Conservation (phyloP, 768 basidiomycete species). For the Leccinum aurantiacum region DNA sequence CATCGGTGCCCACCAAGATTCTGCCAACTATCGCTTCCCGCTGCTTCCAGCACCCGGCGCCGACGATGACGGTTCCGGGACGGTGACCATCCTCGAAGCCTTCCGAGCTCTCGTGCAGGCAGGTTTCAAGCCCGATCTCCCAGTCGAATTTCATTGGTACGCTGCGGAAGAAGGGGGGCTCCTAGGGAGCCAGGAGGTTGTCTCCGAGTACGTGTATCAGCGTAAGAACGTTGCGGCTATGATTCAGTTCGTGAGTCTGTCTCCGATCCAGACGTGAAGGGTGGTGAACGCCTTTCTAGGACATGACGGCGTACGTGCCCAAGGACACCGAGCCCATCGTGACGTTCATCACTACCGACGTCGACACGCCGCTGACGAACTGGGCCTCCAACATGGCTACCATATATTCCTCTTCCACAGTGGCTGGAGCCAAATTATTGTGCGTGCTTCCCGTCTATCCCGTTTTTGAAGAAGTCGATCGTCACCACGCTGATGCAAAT, state of each 20-base stretch:
- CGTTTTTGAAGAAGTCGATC: background rate
- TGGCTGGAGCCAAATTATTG: conserved; percentile 29
- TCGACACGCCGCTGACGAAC: conserved; percentile 47
- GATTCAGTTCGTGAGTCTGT: conserved; percentile 46
- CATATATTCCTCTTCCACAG: conserved; percentile 28
- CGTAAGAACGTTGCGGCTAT: conserved; percentile 50
- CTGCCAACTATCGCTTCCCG: conserved; percentile 40
- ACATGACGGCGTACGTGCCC: conserved; percentile 39
- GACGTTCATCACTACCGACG: conserved; percentile 34
- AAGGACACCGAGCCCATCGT: conserved; percentile 10
- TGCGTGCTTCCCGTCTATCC: conserved; percentile 16
- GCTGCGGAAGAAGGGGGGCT: conserved; percentile 58
- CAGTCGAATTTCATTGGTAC: conserved; percentile 85
- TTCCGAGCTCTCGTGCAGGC: conserved; percentile 70
- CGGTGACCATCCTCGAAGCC: conserved; percentile 75
- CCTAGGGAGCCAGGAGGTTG: conserved; percentile 46
- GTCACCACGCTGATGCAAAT: background rate
- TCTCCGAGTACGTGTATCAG: conserved; percentile 45
- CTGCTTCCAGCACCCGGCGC: conserved; percentile 48
- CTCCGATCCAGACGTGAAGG: background rate
- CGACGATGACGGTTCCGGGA: conserved; percentile 59
- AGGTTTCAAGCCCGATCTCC: conserved; percentile 62
- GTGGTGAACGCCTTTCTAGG: conserved; percentile 2
- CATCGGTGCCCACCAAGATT: conserved; percentile 45
- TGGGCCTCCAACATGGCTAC: conserved; percentile 35